Percentiles rank a stretch among this genome's conserved stretches.
Conservation (phyloP, 139 green algal species). For the Haematococcus lacustris region DNA sequence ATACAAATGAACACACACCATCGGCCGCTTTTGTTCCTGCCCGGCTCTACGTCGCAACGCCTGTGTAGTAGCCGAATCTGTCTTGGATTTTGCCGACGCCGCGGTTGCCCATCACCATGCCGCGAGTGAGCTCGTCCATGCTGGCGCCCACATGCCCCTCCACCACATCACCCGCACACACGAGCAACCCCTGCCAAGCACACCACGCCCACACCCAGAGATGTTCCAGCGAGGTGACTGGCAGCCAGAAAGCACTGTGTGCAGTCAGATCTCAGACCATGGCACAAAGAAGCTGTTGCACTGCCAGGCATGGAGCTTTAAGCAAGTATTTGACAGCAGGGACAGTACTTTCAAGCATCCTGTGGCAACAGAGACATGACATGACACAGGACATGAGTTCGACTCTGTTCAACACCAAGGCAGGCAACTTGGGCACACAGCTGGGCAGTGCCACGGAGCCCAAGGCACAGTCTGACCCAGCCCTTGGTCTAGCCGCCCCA, state of each 20-base stretch:
- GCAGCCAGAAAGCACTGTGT: background rate
- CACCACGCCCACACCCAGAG: background rate
- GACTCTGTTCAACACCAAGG: background rate
- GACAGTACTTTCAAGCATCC: background rate
- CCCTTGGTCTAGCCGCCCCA: background rate
- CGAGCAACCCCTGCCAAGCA: constrained; percentile 1
- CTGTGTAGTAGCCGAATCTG: background rate
- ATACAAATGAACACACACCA: no score
- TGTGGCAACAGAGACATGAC: background rate
- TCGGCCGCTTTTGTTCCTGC: no score
- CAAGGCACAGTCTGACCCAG: background rate
- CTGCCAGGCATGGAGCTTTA: background rate
- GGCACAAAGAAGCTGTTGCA: background rate
- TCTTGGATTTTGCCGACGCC: background rate
- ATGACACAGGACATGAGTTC: background rate
- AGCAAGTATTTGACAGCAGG: background rate
- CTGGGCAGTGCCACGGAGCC: background rate
- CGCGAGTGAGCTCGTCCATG: background rate
- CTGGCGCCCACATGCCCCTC: background rate
- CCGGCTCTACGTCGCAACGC: no score
- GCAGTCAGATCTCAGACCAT: background rate
- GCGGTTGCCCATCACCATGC: background rate
- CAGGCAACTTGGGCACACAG: background rate
- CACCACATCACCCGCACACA: background rate
- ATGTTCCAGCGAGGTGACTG: background rate